These are phyloP conservation scores for Apiotrichum siamense DNA, from an alignment of 1,284 basidiomycete species.

Conservation along the genomic window DNA sequence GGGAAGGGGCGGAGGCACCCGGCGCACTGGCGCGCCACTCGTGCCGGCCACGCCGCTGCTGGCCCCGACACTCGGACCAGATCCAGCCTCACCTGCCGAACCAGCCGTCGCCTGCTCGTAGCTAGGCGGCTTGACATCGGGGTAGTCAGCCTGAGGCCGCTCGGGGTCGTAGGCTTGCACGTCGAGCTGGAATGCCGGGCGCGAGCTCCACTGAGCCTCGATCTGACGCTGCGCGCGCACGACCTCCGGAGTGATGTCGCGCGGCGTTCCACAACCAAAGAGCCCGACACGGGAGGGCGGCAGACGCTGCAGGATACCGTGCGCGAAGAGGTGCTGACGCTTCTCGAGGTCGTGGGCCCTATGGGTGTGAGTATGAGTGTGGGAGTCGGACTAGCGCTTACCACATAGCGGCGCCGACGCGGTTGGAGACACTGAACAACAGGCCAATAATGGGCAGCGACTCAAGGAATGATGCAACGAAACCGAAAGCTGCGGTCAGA, in stretches of 20 bases:
- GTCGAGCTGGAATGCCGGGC: slow-evolving; percentile 3
- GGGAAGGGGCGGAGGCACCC: not conserved
- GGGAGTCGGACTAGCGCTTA: slow-evolving; percentile 13
- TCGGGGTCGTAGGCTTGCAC: not conserved
- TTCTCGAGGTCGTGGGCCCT: slow-evolving; percentile 62
- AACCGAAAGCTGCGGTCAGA: slow-evolving; percentile 62
- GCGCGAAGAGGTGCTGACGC: slow-evolving; percentile 60
- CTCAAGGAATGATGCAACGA: slow-evolving; percentile 69
- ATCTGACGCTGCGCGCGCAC: slow-evolving; percentile 26
- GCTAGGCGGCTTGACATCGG: not conserved
- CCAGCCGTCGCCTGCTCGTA: not conserved
- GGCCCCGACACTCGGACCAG: not conserved
- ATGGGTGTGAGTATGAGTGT: not conserved
- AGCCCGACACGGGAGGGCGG: slow-evolving; percentile 34
- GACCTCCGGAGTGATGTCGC: slow-evolving; percentile 33
- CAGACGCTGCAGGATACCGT: slow-evolving; percentile 40
- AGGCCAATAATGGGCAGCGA: slow-evolving; percentile 69
- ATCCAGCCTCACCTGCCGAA: no score
- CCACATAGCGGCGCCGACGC: slow-evolving; percentile 87
- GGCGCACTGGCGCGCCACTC: not conserved
- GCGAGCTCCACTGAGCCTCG: slow-evolving; percentile 11
- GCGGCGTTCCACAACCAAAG: slow-evolving; percentile 35
- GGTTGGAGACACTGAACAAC: slow-evolving; percentile 72
- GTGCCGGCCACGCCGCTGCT: not conserved
- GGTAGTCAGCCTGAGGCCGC: not conserved